Evolutionary conservation across 1,139 yeast species (phyloP).

Genomic region (Casaregolazyma lundiana): DNA sequence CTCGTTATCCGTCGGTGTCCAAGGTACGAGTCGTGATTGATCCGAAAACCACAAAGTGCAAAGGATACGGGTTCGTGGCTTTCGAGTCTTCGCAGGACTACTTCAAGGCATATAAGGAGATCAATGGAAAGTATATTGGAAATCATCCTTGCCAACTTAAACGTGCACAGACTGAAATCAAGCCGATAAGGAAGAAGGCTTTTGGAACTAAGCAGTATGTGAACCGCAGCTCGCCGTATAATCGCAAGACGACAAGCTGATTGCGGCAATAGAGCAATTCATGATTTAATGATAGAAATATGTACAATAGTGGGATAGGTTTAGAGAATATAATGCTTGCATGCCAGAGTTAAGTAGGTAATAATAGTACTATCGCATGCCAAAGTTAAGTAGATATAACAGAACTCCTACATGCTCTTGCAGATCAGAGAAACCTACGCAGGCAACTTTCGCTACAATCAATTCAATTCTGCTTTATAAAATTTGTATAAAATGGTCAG

Average conservation of each 20-base stretch:
- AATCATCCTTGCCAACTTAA: conserved; percentile 67
- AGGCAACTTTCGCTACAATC: too few relatives aligned
- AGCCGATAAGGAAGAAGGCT: conserved; percentile 22
- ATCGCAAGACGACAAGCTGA: too few relatives aligned
- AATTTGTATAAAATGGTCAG: background rate
- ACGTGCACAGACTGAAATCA: conserved; percentile 54
- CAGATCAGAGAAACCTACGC: too few relatives aligned
- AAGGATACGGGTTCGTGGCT: conserved; percentile 71
- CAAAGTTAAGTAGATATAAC: too few relatives aligned
- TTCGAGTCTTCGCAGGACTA: conserved; percentile 59
- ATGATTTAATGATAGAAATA: too few relatives aligned
- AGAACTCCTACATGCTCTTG: too few relatives aligned
- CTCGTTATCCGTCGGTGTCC: conserved; percentile 45
- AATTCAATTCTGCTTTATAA: background rate
- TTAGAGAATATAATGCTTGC: too few relatives aligned
- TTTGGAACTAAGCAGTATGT: background rate
- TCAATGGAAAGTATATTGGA: conserved; percentile 75
- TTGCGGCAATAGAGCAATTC: too few relatives aligned
- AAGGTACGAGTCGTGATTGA: conserved; percentile 46
- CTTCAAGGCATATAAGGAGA: conserved; percentile 63
- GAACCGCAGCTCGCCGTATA: background rate
- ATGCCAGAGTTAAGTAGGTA: too few relatives aligned
- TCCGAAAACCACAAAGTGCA: conserved; percentile 38
- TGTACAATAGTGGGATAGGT: too few relatives aligned
- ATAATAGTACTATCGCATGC: too few relatives aligned